Evolutionary conservation across 2,329 filamentous ascomycete genomes (phyloP), one percentile per base, ranked within the genome.

Genomic region (Cladosporium halotolerans): DNA sequence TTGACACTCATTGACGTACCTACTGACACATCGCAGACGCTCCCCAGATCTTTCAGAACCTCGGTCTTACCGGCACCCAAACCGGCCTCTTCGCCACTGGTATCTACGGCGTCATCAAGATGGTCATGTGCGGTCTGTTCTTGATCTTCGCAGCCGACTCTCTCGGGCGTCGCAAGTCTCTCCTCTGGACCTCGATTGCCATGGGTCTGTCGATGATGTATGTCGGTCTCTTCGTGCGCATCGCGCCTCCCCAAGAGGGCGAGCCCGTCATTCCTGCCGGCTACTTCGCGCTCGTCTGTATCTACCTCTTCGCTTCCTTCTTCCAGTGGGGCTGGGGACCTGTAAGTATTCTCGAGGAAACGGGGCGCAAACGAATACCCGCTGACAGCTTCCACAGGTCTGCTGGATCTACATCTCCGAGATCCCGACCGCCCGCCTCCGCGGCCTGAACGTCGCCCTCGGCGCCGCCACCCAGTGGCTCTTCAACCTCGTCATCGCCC

Each of bases 351-450:
- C 18, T 16, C 2, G 9, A 28, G 16, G 14, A 16, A 9, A 16
- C 16, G 14, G 16, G 16, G 13, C 28, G 4, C n/a, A 8, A 8
- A 36, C n/a, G 2, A 19, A 7, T 34, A n/a, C 23, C 23, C 4
- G 23, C 47, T 51, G 23, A 51, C 40, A 23, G 18, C 3, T 2
- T 13, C 19, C 14, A n/a, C 39, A 51, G 47, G 82, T 82, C 32
- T 86, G 82, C 71, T 88, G 85, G 84, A 86, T 87, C 63, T 82
- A 87, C 62, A 79, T 86, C 3, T 79, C 79, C 23, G 85, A 89
- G 68, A 88, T 88, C 54, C 84, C 84, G 0, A 83, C 82, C 6
- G 82, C 83, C 0, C 75, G 85, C 33, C 73, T 88, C 7, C 74
- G 85, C 52, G 81, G 80, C 14, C 71, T 85, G 59, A 88, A 87